Conservation (phyloP, 495 filamentous ascomycete species). For the Aspergillus diversus region DNA sequence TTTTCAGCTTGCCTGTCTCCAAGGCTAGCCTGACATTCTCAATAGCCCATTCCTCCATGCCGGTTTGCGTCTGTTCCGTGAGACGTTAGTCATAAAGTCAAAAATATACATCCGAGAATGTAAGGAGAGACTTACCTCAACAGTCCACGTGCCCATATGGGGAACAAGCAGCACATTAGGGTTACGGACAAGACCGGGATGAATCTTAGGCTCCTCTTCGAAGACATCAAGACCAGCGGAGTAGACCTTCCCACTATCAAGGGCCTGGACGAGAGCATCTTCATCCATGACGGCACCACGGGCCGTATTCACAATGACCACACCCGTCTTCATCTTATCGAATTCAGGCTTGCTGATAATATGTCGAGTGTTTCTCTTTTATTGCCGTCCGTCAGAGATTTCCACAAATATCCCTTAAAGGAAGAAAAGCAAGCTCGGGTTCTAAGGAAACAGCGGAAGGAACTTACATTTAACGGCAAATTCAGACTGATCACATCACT, state of each 20-base stretch:
- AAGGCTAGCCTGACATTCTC: constrained; percentile 61
- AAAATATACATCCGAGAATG: background rate
- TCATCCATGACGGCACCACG: constrained; percentile 74
- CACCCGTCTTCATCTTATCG: constrained; percentile 68
- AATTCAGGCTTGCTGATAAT: constrained; percentile 67
- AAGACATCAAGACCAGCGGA: constrained; percentile 70
- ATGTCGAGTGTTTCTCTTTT: constrained; percentile 64
- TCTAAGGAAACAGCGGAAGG: constrained; percentile 3
- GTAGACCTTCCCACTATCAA: constrained; percentile 63
- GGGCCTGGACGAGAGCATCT: constrained; percentile 64
- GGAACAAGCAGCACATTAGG: constrained; percentile 65
- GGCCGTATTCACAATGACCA: constrained; percentile 74
- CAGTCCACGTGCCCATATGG: constrained; percentile 71
- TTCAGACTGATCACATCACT: constrained; percentile 81
- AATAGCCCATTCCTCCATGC: constrained; percentile 69
- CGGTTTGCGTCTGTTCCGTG: constrained; percentile 53
- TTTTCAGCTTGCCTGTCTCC: constrained; percentile 58
- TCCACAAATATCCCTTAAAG: background rate
- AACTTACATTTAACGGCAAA: constrained; percentile 71
- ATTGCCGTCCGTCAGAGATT: background rate
- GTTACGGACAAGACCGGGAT: constrained; percentile 63
- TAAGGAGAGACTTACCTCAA: constrained; percentile 52
- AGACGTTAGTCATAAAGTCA: background rate
- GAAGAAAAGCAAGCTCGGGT: background rate
- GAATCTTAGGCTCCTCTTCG: constrained; percentile 68